phyloP scores from a whole-genome alignment of 2,329 filamentous ascomycete genomes.

The Exophiala viscosa region DNA sequence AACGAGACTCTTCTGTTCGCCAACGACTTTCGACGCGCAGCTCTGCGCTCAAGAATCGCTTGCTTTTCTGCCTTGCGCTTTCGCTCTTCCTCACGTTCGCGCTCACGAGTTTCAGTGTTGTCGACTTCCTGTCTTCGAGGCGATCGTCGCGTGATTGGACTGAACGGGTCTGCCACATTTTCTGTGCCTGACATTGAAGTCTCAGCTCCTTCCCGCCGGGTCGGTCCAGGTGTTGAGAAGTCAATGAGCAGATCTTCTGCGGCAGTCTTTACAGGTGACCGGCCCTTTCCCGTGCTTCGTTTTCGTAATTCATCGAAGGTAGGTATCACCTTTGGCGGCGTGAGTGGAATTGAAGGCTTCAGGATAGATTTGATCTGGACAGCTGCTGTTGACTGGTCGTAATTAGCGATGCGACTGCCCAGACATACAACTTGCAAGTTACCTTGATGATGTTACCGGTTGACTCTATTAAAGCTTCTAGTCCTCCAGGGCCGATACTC shows the following conservation, averaged over 20 bases:
- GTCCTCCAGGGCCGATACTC: conserved; percentile 86
- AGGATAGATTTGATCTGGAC: conserved; percentile 65
- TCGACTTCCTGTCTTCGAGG: conserved; percentile 6
- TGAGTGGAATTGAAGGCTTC: conserved; percentile 68
- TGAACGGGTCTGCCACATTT: conserved; percentile 29
- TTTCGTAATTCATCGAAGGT: conserved; percentile 52
- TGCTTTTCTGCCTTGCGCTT: conserved; percentile 55
- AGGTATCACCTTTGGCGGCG: conserved; percentile 64
- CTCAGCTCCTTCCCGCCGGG: conserved; percentile 35
- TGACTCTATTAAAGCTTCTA: conserved; percentile 74
- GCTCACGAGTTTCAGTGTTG: conserved; percentile 45
- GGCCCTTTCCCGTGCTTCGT: conserved; percentile 37
- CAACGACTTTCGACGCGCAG: conserved; percentile 86
- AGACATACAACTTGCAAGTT: conserved; percentile 32
- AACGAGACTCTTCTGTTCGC: conserved; percentile 94
- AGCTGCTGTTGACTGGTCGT: conserved; percentile 38
- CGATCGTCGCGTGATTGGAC: conserved; percentile 20
- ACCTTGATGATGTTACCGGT: conserved; percentile 78
- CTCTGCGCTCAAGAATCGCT: conserved; percentile 67
- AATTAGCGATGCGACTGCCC: conserved; percentile 13
- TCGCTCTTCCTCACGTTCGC: conserved; percentile 66
- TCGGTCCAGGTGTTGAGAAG: conserved; percentile 39
- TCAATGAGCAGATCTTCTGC: conserved; percentile 39
- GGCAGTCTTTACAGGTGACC: conserved; percentile 24
- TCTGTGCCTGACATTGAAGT: conserved; percentile 54